Base-by-base conservation (phyloP, 352 stramenopile species). In the Phytophthora nicotianae region DNA sequence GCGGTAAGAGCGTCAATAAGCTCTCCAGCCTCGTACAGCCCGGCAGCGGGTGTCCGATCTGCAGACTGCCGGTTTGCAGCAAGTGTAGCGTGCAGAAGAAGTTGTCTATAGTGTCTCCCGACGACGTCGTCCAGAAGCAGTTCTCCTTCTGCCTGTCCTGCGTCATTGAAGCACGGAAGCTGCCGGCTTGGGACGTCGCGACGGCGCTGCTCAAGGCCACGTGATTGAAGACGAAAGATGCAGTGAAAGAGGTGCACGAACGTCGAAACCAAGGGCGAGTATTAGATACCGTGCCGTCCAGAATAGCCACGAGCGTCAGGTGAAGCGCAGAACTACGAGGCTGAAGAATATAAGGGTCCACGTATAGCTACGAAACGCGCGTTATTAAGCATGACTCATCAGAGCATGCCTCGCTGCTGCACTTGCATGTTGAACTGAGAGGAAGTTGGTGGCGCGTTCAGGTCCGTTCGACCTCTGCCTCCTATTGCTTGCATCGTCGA, bases 101-200 rank as follows among this genome's bases (percentile, higher is more conserved):
- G 16, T 38, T 77, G 40, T 74, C 56, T 47, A 77, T 69, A 7
- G 83, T 37, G 52, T 69, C 24, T 54, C 47, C 51, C 8, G 58
- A 83, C 5, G 66, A 69, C 21, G 65, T 79, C 35, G 72, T 73
- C 29, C 71, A 81, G 52, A 80, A 78, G 27, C 38, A 71, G 49
- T 69, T 90, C 24, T 59, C 59, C 46, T 90, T 88, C 62, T 90
- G 81, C 42, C 54, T 77, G n/a, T 58, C 52, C 9, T 89, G 80
- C 51, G 63, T 88, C 3, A 46, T 85, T 14, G 75, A 81, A 32
- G 62, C 77, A 37, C 75, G 71, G 17, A 65, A 65, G n/a, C 16
- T 76, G 3, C 63, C 70, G 16, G 66, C 75, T 14, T 77, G 74
- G 65, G 58, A 82, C 24, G 72, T 85, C 8, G 75, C 72, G 9